phyloP scores from a whole-genome alignment of 345 rosid species.

The Brassica carinata region DNA sequence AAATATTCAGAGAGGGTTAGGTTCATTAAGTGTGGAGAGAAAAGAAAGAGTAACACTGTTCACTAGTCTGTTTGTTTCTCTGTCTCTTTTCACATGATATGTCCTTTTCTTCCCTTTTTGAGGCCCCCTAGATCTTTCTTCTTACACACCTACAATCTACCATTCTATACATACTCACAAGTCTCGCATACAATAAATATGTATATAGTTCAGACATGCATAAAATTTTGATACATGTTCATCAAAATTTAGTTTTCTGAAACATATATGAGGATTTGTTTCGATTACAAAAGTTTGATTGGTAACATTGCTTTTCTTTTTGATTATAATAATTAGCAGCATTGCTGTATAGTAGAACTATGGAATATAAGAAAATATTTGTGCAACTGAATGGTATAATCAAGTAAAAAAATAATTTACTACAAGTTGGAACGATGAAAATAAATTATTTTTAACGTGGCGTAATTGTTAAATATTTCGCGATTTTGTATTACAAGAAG shows the following conservation, averaged over 20 bases:
- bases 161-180: slow-evolving; percentile 7
- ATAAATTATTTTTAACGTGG: neutral
- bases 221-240: neutral
- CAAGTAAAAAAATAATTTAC: neutral
- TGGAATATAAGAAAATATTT: neutral
- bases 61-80: slow-evolving; percentile 41
- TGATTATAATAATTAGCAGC: neutral
- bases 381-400: neutral
- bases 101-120: slow-evolving; percentile 36
- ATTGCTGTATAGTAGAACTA: neutral
- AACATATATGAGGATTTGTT: neutral
- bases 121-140: slow-evolving; percentile 40
- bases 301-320: neutral
- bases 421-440: neutral
- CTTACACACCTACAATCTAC: slow-evolving; percentile 41
- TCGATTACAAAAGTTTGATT: neutral
- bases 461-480: neutral
- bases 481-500: neutral
- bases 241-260: neutral
- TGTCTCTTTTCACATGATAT: slow-evolving; percentile 43
- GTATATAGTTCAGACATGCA: neutral
- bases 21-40: slow-evolving; percentile 29
- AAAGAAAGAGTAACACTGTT: slow-evolving; percentile 27
- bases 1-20: slow-evolving; percentile 33
- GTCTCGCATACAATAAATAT: neutral